Evolutionary conservation across 2,329 filamentous ascomycete genomes (phyloP).

Genomic region (Aspergillus sp.): DNA sequence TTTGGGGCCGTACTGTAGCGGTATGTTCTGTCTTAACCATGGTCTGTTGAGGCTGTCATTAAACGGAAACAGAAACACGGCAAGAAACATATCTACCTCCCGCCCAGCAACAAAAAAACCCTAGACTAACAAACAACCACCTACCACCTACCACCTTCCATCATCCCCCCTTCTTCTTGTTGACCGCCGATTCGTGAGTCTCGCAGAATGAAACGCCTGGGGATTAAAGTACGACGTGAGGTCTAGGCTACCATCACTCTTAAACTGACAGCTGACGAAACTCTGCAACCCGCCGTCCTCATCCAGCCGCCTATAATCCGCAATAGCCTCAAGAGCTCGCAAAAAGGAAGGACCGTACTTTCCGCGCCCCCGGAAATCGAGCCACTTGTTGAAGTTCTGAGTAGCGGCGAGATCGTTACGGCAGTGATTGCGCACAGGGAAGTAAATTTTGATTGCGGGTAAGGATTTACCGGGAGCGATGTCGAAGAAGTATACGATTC

Average conservation of each 20-base stretch:
- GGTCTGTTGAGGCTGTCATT: no score
- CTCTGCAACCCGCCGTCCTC: constrained; percentile 1
- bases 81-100: no score
- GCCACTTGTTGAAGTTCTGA: constrained; percentile 1
- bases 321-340: constrained; percentile 1
- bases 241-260: background rate
- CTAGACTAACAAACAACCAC: background rate
- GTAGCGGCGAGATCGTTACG: constrained; percentile 4
- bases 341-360: background rate
- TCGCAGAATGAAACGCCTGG: constrained; percentile 5
- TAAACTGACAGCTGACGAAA: constrained; percentile 6
- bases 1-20: no score
- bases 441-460: constrained; percentile 3
- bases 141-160: background rate
- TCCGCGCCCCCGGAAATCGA: background rate
- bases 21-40: no score
- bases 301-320: constrained; percentile 5
- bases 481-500: constrained; percentile 9
- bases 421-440: constrained; percentile 2
- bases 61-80: background rate
- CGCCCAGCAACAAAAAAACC: background rate
- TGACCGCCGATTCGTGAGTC: background rate
- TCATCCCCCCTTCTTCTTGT: constrained; percentile 5
- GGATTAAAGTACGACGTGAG: constrained; percentile 7
- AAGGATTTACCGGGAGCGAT: background rate